Evolutionary conservation across 108 stramenopile genomes (phyloP).

Genomic region (Cylindrotheca closterium): DNA sequence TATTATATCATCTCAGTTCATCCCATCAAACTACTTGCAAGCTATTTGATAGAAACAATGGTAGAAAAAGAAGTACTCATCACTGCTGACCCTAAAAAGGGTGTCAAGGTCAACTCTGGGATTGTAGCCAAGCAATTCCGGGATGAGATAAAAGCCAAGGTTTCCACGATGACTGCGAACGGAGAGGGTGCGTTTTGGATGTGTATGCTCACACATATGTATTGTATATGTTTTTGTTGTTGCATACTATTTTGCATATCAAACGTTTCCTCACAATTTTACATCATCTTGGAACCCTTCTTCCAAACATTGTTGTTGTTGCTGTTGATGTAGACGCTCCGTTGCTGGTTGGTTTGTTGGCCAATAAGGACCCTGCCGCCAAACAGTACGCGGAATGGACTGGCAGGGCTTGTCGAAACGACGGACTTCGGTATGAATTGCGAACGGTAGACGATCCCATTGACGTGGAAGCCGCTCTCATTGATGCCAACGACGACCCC

Average conservation of each 20-base stretch:
- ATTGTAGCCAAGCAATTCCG: constrained; percentile 87
- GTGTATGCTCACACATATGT: neutral
- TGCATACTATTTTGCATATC: neutral
- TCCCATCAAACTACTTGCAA: no score
- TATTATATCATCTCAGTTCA: no score
- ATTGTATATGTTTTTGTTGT: constrained; percentile 1
- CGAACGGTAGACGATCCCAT: constrained; percentile 71
- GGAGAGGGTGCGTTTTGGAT: constrained; percentile 54
- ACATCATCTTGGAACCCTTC: no score
- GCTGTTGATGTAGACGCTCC: constrained; percentile 62
- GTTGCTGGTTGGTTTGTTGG: constrained; percentile 91
- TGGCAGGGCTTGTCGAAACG: constrained; percentile 82
- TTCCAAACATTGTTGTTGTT: neutral
- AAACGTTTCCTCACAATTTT: neutral
- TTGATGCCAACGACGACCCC: constrained; percentile 92
- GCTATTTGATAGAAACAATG: neutral
- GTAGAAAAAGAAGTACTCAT: constrained; percentile 3
- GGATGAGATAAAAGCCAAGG: constrained; percentile 81
- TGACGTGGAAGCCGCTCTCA: constrained; percentile 86
- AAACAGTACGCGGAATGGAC: constrained; percentile 96
- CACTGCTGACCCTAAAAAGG: constrained; percentile 40
- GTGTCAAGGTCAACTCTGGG: constrained; percentile 78
- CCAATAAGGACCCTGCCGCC: constrained; percentile 91
- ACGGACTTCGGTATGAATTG: constrained; percentile 95
- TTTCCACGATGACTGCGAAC: constrained; percentile 57